These are phyloP conservation scores for Ceratonia siliqua DNA, from an alignment of 306 rosid genomes.

Conservation along the genomic window DNA sequence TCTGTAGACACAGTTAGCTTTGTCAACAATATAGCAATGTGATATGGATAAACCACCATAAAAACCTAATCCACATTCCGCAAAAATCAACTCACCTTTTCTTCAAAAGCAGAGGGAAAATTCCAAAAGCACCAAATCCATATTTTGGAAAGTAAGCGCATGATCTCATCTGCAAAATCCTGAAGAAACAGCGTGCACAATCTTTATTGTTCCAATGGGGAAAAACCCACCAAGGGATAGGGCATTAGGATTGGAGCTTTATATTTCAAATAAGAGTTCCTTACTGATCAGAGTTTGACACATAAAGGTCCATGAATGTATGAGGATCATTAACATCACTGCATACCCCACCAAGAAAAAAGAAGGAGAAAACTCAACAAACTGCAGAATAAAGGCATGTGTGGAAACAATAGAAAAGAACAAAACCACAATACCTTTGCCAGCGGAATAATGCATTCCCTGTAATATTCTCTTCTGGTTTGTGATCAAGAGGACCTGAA, in stretches of 20 bases:
- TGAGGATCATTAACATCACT: slow-evolving; percentile 89
- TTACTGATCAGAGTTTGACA: slow-evolving; percentile 83
- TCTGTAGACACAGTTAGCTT: slow-evolving; percentile 50
- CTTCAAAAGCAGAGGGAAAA: slow-evolving; percentile 72
- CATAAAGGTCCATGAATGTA: slow-evolving; percentile 83
- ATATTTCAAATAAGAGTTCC: slow-evolving; percentile 38
- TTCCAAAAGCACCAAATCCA: slow-evolving; percentile 92
- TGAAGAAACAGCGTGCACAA: slow-evolving; percentile 40
- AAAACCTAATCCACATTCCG: slow-evolving; percentile 29
- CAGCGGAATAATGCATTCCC: slow-evolving; percentile 93
- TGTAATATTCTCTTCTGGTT: slow-evolving; percentile 54
- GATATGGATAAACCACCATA: slow-evolving; percentile 30
- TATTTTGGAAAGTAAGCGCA: slow-evolving; percentile 75
- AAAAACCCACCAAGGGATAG: neutral
- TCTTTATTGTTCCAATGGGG: slow-evolving; percentile 26
- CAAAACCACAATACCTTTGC: slow-evolving; percentile 68
- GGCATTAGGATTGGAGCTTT: slow-evolving; percentile 4
- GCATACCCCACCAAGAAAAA: slow-evolving; percentile 32
- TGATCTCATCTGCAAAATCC: slow-evolving; percentile 81
- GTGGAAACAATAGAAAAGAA: neutral
- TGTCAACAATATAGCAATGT: slow-evolving; percentile 35
- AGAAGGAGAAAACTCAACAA: slow-evolving; percentile 4
- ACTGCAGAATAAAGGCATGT: slow-evolving; percentile 1
- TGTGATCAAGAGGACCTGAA: slow-evolving; percentile 86
- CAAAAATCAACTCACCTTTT: slow-evolving; percentile 59